Evolutionary conservation across 2,329 filamentous ascomycete species (phyloP).

Genomic region (Colletotrichum cuscutae): DNA sequence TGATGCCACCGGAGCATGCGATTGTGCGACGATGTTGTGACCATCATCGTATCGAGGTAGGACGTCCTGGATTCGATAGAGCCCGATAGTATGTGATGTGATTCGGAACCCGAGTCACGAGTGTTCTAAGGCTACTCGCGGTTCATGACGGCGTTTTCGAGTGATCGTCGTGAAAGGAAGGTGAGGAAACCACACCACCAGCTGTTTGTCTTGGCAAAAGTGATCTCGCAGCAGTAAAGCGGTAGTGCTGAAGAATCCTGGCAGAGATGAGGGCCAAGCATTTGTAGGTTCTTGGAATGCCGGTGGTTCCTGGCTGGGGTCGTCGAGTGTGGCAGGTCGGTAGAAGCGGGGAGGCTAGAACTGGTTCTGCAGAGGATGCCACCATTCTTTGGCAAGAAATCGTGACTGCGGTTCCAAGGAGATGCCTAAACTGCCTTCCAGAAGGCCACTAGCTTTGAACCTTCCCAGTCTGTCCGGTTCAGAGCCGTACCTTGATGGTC

Average conservation of each 20-base stretch:
- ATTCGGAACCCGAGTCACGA: background rate
- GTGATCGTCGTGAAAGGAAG: conserved; percentile 9
- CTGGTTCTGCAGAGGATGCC: background rate
- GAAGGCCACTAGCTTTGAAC: background rate
- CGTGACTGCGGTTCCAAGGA: background rate
- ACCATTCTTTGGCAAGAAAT: background rate
- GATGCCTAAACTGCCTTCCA: background rate
- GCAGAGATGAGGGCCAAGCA: background rate
- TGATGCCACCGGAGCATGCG: background rate
- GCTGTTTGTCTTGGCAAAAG: conserved; percentile 4
- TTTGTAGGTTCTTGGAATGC: background rate
- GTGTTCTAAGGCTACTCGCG: background rate
- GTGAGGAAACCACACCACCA: background rate
- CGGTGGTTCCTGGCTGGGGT: background rate
- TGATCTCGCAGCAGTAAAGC: background rate
- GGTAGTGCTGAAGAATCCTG: background rate
- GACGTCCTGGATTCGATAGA: background rate
- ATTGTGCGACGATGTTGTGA: background rate
- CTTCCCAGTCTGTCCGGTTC: too few relatives aligned
- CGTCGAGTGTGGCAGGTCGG: background rate
- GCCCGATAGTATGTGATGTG: background rate
- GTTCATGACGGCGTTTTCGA: background rate
- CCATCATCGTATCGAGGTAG: background rate
- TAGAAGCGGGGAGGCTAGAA: background rate
- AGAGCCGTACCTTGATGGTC: conserved; percentile 19